These are phyloP conservation scores for Carex scoparia DNA, from an alignment of 176 grass and related monocot genomes.

Conservation along the genomic window DNA sequence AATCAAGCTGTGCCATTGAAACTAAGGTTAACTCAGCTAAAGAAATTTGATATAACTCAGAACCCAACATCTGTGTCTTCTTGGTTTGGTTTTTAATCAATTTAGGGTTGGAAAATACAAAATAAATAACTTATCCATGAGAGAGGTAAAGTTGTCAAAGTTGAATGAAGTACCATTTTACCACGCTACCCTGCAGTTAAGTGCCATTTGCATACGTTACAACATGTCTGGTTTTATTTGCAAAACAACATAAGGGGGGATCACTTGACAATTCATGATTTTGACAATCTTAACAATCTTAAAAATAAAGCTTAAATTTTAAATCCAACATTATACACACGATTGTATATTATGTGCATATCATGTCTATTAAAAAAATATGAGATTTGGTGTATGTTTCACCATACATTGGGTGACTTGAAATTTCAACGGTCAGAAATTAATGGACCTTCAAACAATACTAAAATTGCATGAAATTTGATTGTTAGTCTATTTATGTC, in stretches of 20 bases:
- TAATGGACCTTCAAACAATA: too few relatives aligned
- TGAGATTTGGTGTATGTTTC: too few relatives aligned
- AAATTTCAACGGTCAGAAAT: too few relatives aligned
- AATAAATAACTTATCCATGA: background rate
- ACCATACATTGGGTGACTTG: too few relatives aligned
- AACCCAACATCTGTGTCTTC: background rate
- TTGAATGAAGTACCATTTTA: background rate
- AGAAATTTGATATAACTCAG: background rate
- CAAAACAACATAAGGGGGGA: background rate
- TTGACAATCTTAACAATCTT: too few relatives aligned
- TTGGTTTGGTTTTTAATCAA: background rate
- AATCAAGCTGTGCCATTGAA: background rate
- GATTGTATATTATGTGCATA: too few relatives aligned
- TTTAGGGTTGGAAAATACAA: constrained; percentile 4
- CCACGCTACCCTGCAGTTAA: background rate
- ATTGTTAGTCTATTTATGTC: too few relatives aligned
- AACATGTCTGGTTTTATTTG: background rate
- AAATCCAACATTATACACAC: too few relatives aligned
- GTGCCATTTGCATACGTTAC: background rate
- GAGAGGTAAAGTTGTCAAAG: background rate
- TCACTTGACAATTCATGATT: too few relatives aligned
- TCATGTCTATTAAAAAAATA: too few relatives aligned
- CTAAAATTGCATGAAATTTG: too few relatives aligned
- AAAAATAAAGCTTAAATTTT: too few relatives aligned
- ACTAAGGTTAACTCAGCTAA: background rate